These are phyloP conservation scores for Phytophthora pseudosyringae DNA, from an alignment of 352 stramenopile species.

Conservation along the genomic window DNA sequence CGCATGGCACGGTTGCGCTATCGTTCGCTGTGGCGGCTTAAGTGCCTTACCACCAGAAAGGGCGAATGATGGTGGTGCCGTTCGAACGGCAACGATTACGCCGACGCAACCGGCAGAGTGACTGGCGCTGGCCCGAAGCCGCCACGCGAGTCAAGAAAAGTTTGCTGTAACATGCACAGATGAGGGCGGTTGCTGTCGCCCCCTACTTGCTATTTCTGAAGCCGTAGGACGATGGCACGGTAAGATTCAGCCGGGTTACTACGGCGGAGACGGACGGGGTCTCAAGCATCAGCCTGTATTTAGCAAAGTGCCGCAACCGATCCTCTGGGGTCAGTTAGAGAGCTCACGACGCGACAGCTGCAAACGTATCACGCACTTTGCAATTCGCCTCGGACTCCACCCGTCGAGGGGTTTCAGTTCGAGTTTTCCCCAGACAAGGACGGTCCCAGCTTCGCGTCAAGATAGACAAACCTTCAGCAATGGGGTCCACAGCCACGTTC, in stretches of 20 bases:
- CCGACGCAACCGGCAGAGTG: constrained; percentile 7
- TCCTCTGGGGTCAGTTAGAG: neutral
- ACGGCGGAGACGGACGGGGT: too few species aligned
- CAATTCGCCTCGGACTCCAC: constrained; percentile 4
- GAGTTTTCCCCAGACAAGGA: constrained; percentile 8
- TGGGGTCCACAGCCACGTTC: constrained; percentile 29
- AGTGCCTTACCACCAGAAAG: neutral
- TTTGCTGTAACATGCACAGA: neutral
- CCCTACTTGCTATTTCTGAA: constrained; percentile 15
- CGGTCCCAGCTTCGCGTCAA: neutral
- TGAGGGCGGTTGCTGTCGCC: neutral
- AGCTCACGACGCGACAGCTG: constrained; percentile 11
- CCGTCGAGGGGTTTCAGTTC: constrained; percentile 1
- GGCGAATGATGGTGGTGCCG: constrained; percentile 24
- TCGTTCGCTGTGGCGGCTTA: constrained; percentile 7
- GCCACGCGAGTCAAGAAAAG: neutral
- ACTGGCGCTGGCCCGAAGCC: constrained; percentile 1
- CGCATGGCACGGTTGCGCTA: constrained; percentile 17
- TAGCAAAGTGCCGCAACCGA: constrained; percentile 22
- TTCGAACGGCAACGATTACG: neutral
- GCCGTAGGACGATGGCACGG: constrained; percentile 22
- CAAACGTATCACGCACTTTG: constrained; percentile 26
- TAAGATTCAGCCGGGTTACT: constrained; percentile 22
- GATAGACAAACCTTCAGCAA: neutral
- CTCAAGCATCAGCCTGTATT: constrained; percentile 4